Conservation (phyloP, 202 grass and related monocot genomes). For the Elaeis oleifera region DNA sequence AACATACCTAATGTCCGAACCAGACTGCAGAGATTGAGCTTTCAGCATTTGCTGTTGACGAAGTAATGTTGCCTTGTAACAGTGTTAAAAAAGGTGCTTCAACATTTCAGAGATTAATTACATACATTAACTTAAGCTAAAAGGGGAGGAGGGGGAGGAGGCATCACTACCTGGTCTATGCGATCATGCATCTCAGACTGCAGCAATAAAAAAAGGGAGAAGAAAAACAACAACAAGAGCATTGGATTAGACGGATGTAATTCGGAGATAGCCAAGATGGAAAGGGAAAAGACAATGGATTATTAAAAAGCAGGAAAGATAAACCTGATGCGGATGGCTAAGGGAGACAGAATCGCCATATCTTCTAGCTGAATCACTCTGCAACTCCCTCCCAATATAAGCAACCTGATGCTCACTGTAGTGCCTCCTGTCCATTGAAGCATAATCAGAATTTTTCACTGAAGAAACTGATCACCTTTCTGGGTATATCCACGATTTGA, state of each 20-base stretch:
- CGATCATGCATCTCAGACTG: slow-evolving; percentile 52
- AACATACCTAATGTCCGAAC: slow-evolving; percentile 79
- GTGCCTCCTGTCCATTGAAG: slow-evolving; percentile 61
- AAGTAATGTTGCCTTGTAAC: slow-evolving; percentile 51
- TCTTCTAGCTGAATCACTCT: slow-evolving; percentile 81
- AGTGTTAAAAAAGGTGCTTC: slow-evolving; percentile 14
- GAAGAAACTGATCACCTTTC: slow-evolving; percentile 55
- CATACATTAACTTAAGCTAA: slow-evolving; percentile 18
- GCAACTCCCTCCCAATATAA: slow-evolving; percentile 68
- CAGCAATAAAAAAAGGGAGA: background rate
- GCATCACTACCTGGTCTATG: slow-evolving; percentile 37
- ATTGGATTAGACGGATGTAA: background rate
- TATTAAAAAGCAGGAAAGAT: background rate
- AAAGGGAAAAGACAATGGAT: background rate
- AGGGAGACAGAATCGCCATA: slow-evolving; percentile 62
- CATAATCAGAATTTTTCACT: slow-evolving; percentile 46
- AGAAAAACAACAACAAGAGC: background rate
- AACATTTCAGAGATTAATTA: slow-evolving; percentile 2
- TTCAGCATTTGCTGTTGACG: slow-evolving; percentile 80
- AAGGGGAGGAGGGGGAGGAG: slow-evolving; percentile 1
- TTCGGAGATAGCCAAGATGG: background rate
- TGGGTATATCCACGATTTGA: slow-evolving; percentile 63
- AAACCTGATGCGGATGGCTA: slow-evolving; percentile 36
- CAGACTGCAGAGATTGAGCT: slow-evolving; percentile 50
- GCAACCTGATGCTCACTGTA: slow-evolving; percentile 63